These are phyloP conservation scores for Rutidosis leptorrhynchoides DNA, from an alignment of 129 eudicot genomes.

Conservation along the genomic window DNA sequence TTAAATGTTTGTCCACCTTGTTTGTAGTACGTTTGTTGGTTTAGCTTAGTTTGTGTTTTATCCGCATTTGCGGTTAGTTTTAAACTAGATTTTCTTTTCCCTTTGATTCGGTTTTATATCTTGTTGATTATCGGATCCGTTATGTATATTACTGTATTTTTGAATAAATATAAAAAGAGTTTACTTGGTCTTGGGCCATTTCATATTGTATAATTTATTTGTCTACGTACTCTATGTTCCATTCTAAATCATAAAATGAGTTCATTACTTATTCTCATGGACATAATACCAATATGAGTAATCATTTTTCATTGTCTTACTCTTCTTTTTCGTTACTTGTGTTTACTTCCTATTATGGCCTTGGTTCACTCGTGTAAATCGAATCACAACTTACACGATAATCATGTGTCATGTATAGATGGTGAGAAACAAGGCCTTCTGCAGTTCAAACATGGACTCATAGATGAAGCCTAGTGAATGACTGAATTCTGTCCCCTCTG, in stretches of 20 bases:
- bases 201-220: too few species aligned
- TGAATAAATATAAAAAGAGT: too few species aligned
- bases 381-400: too few species aligned
- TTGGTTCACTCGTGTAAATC: slow-evolving; percentile 1
- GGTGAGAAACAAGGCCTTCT: slow-evolving; percentile 19
- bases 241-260: not conserved
- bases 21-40: too few species aligned
- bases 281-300: not conserved
- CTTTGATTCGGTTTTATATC: too few species aligned
- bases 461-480: not conserved
- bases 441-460: slow-evolving; percentile 9
- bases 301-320: not conserved
- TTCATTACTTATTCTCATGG: not conserved
- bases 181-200: not conserved
- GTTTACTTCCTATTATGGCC: not conserved
- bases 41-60: too few species aligned
- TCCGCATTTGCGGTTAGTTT: too few species aligned
- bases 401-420: slow-evolving; percentile 1
- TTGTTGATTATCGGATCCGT: too few species aligned
- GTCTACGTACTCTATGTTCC: too few species aligned
- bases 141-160: too few species aligned
- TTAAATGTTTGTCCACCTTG: too few species aligned
- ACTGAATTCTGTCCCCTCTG: not conserved
- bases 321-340: not conserved
- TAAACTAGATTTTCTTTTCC: too few species aligned